Evolutionary conservation across 139 green algal species (phyloP).

Genomic region (Desmodesmus armatus): DNA sequence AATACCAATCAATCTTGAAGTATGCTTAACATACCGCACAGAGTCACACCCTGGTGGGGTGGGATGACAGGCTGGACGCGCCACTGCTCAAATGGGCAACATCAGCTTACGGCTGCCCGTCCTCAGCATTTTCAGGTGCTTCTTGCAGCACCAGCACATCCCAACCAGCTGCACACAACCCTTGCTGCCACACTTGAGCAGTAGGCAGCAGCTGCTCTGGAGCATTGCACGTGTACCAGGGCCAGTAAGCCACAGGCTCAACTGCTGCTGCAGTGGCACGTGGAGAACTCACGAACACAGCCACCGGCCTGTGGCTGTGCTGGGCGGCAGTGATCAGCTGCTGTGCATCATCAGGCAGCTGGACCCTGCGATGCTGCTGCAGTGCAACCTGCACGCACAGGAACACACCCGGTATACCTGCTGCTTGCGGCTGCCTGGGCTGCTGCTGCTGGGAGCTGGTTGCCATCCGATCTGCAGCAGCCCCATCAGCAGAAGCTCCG

Average conservation of each 20-base stretch:
- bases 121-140: too few species aligned
- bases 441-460: neutral
- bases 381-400: neutral
- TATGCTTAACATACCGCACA: too few species aligned
- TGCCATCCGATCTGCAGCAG: neutral
- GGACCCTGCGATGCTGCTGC: neutral
- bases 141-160: neutral
- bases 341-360: neutral
- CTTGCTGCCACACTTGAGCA: neutral
- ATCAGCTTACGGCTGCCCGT: too few species aligned
- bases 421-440: neutral
- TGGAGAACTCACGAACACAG: neutral
- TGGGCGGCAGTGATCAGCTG: too few species aligned
- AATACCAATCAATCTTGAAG: too few species aligned
- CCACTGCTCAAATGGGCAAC: too few species aligned
- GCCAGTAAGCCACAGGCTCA: neutral
- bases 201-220: neutral
- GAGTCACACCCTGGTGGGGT: too few species aligned
- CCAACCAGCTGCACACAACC: neutral
- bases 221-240: neutral
- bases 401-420: neutral
- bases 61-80: too few species aligned
- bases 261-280: neutral
- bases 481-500: neutral
- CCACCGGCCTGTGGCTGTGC: neutral